Evolutionary conservation across 371 early-diverging fungal species (phyloP).

Genomic region (Mortierella sp.): DNA sequence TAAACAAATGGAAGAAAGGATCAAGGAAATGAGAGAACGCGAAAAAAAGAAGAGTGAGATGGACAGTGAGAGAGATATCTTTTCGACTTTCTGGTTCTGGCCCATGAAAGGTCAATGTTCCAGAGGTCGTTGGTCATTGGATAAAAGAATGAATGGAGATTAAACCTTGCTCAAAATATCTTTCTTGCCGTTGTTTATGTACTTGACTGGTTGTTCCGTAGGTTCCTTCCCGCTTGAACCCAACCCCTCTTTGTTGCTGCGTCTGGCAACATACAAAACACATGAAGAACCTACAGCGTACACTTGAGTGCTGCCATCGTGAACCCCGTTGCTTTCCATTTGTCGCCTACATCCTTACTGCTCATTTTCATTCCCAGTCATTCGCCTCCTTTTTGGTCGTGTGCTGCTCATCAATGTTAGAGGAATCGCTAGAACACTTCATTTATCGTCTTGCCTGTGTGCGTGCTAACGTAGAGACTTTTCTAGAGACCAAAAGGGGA

Average conservation of each 20-base stretch:
- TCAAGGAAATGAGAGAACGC: background rate
- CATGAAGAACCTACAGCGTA: background rate
- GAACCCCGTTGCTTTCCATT: background rate
- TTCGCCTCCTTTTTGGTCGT: background rate
- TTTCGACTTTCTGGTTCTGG: background rate
- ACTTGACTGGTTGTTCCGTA: background rate
- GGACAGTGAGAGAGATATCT: background rate
- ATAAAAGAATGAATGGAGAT: background rate
- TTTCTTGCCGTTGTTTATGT: background rate
- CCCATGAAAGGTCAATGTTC: background rate
- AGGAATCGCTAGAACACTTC: background rate
- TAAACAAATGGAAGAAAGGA: no score
- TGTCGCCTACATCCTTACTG: background rate
- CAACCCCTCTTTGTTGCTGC: background rate
- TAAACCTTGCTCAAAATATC: slow-evolving; percentile 14
- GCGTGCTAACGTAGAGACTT: background rate
- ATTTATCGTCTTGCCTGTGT: background rate
- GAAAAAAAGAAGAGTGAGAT: background rate
- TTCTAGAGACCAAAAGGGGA: background rate
- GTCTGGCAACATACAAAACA: background rate
- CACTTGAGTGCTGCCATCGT: background rate
- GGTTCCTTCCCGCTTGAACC: background rate
- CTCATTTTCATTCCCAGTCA: background rate
- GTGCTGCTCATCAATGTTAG: background rate
- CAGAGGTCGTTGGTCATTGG: background rate